A percentile compares a stretch with the other conserved stretches of the same genome.
phyloP scores from a whole-genome alignment of 768 basidiomycete genomes.

The Amanita jacksonii region DNA sequence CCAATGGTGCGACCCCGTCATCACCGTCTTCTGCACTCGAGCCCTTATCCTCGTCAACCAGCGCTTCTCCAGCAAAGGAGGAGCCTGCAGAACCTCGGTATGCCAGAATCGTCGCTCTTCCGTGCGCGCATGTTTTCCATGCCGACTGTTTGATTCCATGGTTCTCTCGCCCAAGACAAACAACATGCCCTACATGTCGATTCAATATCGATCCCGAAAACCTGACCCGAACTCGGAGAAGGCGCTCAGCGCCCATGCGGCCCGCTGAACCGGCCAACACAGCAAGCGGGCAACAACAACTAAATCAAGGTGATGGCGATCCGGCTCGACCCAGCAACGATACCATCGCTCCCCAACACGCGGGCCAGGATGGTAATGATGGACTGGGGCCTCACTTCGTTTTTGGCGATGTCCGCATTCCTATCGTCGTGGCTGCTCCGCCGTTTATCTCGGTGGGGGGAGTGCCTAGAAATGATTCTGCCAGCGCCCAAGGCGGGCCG shows the following conservation, averaged over 20 bases:
- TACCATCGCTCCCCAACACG: neutral
- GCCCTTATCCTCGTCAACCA: slow-evolving; percentile 12
- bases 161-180: slow-evolving; percentile 71
- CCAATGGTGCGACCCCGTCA: slow-evolving; percentile 4
- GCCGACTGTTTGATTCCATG: slow-evolving; percentile 70
- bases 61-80: slow-evolving; percentile 7
- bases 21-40: slow-evolving; percentile 13
- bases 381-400: neutral
- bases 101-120: slow-evolving; percentile 53
- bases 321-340: neutral
- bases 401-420: slow-evolving; percentile 2
- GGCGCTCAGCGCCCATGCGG: slow-evolving; percentile 13
- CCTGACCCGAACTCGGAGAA: slow-evolving; percentile 37
- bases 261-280: neutral
- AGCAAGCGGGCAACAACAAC: neutral
- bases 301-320: neutral
- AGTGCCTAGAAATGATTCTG: no score
- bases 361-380: neutral
- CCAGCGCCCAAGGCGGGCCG: no score
- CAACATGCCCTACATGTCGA: slow-evolving; percentile 77
- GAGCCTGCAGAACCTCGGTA: slow-evolving; percentile 10
- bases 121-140: slow-evolving; percentile 79
- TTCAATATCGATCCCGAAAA: slow-evolving; percentile 79
- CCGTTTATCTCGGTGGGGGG: neutral
- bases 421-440: neutral